Evolutionary conservation across 2,329 filamentous ascomycete genomes (phyloP).

Genomic region (Thelonectria blattea): DNA sequence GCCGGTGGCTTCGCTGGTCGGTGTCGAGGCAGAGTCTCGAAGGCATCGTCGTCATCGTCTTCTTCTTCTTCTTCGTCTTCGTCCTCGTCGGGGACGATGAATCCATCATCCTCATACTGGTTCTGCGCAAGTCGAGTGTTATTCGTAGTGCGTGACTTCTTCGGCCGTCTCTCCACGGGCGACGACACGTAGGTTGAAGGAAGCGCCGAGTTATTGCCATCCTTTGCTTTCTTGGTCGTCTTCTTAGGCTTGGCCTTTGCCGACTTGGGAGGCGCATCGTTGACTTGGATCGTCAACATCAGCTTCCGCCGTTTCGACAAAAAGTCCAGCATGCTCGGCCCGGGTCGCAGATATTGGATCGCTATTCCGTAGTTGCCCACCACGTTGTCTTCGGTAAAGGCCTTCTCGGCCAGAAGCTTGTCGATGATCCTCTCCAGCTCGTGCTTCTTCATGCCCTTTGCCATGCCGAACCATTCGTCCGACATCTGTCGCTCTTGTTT

Average conservation of each 20-base stretch:
- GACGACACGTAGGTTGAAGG: constrained; percentile 59
- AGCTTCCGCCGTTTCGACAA: constrained; percentile 53
- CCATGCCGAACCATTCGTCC: constrained; percentile 69
- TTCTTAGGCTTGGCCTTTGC: constrained; percentile 43
- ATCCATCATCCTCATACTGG: constrained; percentile 56
- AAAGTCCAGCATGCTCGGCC: constrained; percentile 50
- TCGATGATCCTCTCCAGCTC: constrained; percentile 88
- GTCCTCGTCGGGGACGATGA: constrained; percentile 53
- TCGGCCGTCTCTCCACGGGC: constrained; percentile 49
- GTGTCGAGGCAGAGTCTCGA: constrained; percentile 50
- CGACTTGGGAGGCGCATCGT: constrained; percentile 40
- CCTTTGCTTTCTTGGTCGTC: constrained; percentile 45
- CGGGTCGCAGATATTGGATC: constrained; percentile 70
- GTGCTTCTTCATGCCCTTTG: constrained; percentile 71
- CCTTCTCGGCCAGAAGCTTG: constrained; percentile 74
- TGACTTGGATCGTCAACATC: constrained; percentile 50
- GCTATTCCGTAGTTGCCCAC: constrained; percentile 65
- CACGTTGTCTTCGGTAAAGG: constrained; percentile 71
- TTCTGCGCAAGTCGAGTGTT: constrained; percentile 44
- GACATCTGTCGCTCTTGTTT: constrained; percentile 61
- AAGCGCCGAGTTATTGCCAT: constrained; percentile 49
- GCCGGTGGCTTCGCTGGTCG: constrained; percentile 46
- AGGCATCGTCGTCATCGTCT: constrained; percentile 47
- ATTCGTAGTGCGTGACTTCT: constrained; percentile 33
- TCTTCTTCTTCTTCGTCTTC: constrained; percentile 31